phyloP scores from a whole-genome alignment of 2,329 filamentous ascomycete species.

The Epichloe sylvatica region DNA sequence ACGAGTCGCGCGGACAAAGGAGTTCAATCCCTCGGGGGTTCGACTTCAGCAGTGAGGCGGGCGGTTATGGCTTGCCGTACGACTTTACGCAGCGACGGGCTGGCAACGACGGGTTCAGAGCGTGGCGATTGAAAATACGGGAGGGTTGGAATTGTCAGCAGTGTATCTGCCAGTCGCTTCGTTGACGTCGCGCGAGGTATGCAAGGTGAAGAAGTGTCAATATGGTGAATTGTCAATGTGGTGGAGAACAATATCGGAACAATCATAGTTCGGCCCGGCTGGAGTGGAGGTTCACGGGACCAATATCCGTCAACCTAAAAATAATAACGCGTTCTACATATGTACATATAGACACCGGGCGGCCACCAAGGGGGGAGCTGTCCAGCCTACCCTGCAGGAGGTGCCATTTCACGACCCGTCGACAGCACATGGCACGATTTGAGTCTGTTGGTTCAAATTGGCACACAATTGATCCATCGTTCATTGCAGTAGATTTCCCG shows the following conservation, averaged over 20 bases:
- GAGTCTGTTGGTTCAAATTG: no score
- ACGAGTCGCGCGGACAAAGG: not conserved
- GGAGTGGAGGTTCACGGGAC: not conserved
- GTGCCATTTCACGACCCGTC: no score
- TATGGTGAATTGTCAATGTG: slow-evolving; percentile 7
- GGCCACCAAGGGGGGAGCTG: no score
- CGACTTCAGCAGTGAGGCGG: not conserved
- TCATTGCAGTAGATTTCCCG: no score
- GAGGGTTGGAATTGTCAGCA: not conserved
- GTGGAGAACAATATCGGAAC: slow-evolving; percentile 3
- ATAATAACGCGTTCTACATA: no score
- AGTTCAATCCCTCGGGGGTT: not conserved
- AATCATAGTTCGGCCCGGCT: not conserved
- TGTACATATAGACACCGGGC: no score
- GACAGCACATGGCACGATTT: no score
- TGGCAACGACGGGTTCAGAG: not conserved
- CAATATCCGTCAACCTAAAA: no score
- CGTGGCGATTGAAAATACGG: not conserved
- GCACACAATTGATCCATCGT: no score
- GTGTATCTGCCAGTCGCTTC: not conserved
- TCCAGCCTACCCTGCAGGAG: no score
- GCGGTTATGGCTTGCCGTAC: not conserved
- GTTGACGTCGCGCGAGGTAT: slow-evolving; percentile 5
- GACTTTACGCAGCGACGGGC: not conserved
- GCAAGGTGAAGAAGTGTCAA: slow-evolving; percentile 12